Percentiles rank a stretch among this genome's conserved stretches.
Evolutionary conservation across 176 grass and related monocot species (phyloP).

Genomic region (Alopecurus myosuroides): DNA sequence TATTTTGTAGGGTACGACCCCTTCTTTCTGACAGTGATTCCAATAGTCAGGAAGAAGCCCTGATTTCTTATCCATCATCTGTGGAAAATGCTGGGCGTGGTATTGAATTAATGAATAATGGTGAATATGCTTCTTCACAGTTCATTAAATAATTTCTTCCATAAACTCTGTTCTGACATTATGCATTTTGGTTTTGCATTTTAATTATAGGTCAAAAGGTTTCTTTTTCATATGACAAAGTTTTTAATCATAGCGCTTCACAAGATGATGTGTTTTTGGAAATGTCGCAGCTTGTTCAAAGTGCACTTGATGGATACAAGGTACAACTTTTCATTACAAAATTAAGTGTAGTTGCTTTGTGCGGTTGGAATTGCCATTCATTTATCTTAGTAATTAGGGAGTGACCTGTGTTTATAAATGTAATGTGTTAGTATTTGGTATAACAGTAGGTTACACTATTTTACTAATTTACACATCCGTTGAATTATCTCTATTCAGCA

Average conservation of each 20-base stretch:
- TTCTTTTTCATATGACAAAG: conserved; percentile 92
- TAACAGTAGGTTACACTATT: not conserved
- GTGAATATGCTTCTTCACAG: conserved; percentile 19
- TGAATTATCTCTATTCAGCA: not conserved
- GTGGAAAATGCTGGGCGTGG: conserved; percentile 61
- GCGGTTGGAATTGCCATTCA: not conserved
- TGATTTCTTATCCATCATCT: conserved; percentile 80
- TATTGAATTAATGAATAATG: conserved; percentile 70
- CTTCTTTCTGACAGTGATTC: conserved; percentile 46
- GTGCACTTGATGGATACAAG: conserved; percentile 97
- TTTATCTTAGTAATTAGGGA: not conserved
- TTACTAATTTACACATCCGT: not conserved
- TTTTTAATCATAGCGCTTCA: conserved; percentile 67
- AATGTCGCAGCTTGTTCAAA: conserved; percentile 93
- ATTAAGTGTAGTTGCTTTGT: not conserved
- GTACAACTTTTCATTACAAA: conserved; percentile 23
- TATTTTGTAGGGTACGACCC: conserved; percentile 92
- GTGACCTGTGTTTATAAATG: not conserved
- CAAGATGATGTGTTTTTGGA: conserved; percentile 94
- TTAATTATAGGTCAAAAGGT: conserved; percentile 63
- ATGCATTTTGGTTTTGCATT: conserved; percentile 11
- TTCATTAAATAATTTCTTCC: not conserved
- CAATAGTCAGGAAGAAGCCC: conserved; percentile 31
- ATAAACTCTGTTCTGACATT: not conserved
- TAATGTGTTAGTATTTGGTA: not conserved